Evolutionary conservation across 345 rosid genomes (phyloP), one percentile per base, ranked within the genome.

Genomic region (Salix suchowensis): DNA sequence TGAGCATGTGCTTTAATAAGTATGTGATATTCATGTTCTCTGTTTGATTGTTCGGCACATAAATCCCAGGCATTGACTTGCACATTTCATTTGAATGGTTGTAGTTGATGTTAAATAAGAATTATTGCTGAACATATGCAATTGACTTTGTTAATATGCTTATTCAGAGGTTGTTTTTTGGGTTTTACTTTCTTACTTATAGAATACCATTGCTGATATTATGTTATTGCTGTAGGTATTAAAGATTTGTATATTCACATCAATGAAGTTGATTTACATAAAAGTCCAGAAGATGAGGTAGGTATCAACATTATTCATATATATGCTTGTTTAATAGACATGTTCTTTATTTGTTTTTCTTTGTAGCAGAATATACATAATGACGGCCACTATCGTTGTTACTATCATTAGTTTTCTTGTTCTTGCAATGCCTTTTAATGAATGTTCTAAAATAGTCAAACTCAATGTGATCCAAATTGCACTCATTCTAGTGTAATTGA

Each of bases 261-360:
- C 72, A 83, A 82, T 30, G 87, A 87, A 79, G 82, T 83, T 78
- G 98, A 90, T 76, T 78, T 93, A 82, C 71, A 44, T 71, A 86
- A 84, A 85, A 83, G 90, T 74, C 84, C 88, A 30, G 88, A 87
- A 16, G 98, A 93, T 81, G 92, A 93, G 97, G 98, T 93, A 88
- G 68, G 5, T 82, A 11, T 58, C 1, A 66, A 61, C 60, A 10
- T 54, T 36, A 30, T 26, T 67, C 40, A 21, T 68, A 24, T 77
- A 12, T 28, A 16, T 67, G 36, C 34, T 16, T 39, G 65, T 23
- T 46, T 26, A 28, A 50, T 16, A 4, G 21, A 15, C 55, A 16
- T 50, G 55, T 1, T 19, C 10, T 52, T 6, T 52, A 18, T 52
- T 52, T 50, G 7, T 52, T 16, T 6, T 6, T 52, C 21, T 52